Evolutionary conservation across 2,329 filamentous ascomycete genomes (phyloP).

Genomic region (Bisporella sp.): DNA sequence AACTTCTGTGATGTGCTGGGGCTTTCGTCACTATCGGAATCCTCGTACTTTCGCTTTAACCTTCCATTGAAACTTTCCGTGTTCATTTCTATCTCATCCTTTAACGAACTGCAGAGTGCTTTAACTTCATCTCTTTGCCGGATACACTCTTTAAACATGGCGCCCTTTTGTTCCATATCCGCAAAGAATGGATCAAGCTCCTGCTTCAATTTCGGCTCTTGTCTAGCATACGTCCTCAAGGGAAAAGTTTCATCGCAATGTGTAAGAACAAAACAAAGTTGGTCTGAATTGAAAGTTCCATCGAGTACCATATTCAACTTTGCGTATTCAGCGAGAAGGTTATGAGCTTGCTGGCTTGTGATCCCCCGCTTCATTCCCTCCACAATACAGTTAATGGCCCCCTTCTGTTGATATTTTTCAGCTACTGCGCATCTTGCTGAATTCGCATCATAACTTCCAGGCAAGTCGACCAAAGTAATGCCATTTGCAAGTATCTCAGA

Average conservation of each 20-base stretch:
- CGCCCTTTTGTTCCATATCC: neutral
- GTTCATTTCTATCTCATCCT: too few species aligned
- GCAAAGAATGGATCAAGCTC: neutral
- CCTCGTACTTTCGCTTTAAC: neutral
- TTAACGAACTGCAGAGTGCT: too few species aligned
- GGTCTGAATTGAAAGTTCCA: slow-evolving; percentile 7
- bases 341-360: slow-evolving; percentile 13
- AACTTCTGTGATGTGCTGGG: too few species aligned
- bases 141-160: neutral
- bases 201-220: slow-evolving; percentile 4
- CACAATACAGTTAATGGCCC: slow-evolving; percentile 14
- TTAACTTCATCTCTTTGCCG: too few species aligned
- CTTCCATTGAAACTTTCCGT: neutral
- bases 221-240: slow-evolving; percentile 5
- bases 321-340: slow-evolving; percentile 9
- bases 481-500: slow-evolving; percentile 10
- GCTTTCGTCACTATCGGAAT: too few species aligned
- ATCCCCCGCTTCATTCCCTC: slow-evolving; percentile 6
- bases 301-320: slow-evolving; percentile 15
- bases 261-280: slow-evolving; percentile 13
- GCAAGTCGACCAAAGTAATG: slow-evolving; percentile 15
- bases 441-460: slow-evolving; percentile 15
- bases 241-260: slow-evolving; percentile 11
- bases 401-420: slow-evolving; percentile 8
- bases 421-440: slow-evolving; percentile 13